These are phyloP conservation scores for Aschersonia sp. DNA, from an alignment of 2,329 filamentous ascomycete genomes.

Conservation along the genomic window DNA sequence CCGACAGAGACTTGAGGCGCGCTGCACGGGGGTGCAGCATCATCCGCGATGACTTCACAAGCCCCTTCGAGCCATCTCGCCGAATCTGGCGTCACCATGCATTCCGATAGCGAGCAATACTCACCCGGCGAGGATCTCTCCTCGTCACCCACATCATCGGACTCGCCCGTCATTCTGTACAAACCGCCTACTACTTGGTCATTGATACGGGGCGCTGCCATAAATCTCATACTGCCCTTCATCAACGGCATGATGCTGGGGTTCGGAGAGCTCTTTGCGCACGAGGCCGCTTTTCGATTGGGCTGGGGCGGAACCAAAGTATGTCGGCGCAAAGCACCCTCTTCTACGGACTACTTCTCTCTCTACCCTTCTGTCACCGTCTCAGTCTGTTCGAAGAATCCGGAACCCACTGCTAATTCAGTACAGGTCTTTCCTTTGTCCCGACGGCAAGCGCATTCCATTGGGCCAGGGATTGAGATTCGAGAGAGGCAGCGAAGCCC, in stretches of 20 bases:
- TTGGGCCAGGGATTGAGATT: slow-evolving; percentile 75
- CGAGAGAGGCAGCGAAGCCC: slow-evolving; percentile 48
- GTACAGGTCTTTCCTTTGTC: slow-evolving; percentile 40
- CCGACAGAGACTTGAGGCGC: too few relatives aligned
- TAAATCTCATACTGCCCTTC: slow-evolving; percentile 91
- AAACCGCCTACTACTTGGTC: slow-evolving; percentile 78
- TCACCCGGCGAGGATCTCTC: slow-evolving; percentile 49
- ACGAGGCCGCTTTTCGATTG: slow-evolving; percentile 83
- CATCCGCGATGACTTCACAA: slow-evolving; percentile 36
- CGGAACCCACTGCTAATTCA: background rate
- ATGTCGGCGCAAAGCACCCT: background rate
- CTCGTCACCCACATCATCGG: slow-evolving; percentile 45
- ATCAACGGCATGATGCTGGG: slow-evolving; percentile 97
- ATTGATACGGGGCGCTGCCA: slow-evolving; percentile 73
- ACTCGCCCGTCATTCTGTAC: slow-evolving; percentile 69
- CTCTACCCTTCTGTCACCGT: background rate
- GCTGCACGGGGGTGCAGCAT: too few relatives aligned
- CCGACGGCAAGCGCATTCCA: slow-evolving; percentile 47
- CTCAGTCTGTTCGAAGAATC: background rate
- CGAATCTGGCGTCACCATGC: slow-evolving; percentile 63
- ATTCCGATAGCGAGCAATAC: slow-evolving; percentile 74
- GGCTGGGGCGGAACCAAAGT: slow-evolving; percentile 95
- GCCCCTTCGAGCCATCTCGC: slow-evolving; percentile 40
- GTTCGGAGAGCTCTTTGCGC: slow-evolving; percentile 91
- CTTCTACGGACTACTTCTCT: too few relatives aligned